A percentile compares a stretch with the other conserved stretches of the same genome.
phyloP scores from a whole-genome alignment of 768 basidiomycete species.

The Strobilomyces confusus region DNA sequence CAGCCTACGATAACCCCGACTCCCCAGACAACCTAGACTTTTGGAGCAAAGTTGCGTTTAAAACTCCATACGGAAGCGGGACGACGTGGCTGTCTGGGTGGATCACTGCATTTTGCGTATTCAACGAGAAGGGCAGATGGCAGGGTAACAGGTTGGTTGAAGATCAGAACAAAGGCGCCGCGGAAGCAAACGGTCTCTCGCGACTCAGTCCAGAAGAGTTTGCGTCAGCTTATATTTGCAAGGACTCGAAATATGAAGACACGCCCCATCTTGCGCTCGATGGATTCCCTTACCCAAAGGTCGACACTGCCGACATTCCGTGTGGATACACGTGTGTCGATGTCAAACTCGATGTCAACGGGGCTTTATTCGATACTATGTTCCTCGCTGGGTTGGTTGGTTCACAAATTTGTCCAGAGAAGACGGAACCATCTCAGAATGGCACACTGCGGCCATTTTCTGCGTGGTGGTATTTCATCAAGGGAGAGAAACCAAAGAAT shows the following conservation, averaged over 20 bases:
- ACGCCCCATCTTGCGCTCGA: neutral
- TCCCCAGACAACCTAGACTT: neutral
- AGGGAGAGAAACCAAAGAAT: too few relatives aligned
- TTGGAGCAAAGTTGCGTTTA: neutral
- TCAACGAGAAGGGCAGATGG: neutral
- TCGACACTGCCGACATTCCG: neutral
- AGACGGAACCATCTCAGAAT: neutral
- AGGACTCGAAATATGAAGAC: too few relatives aligned
- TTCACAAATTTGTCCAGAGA: neutral
- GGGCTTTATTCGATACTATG: neutral
- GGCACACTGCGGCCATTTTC: too few relatives aligned
- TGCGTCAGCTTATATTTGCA: neutral
- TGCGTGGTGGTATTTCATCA: too few relatives aligned
- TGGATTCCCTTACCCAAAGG: neutral
- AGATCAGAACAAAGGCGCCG: neutral
- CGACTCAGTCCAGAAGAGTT: neutral
- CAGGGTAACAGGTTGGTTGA: neutral
- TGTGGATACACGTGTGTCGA: neutral
- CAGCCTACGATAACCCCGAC: neutral
- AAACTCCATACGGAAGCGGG: neutral
- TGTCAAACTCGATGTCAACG: neutral
- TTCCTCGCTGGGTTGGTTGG: neutral
- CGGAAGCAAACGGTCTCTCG: neutral
- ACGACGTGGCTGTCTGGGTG: neutral
- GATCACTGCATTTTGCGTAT: neutral